Base-by-base conservation (phyloP, 192 early-diverging fungal species). In the Linnemannia schmuckeri region DNA sequence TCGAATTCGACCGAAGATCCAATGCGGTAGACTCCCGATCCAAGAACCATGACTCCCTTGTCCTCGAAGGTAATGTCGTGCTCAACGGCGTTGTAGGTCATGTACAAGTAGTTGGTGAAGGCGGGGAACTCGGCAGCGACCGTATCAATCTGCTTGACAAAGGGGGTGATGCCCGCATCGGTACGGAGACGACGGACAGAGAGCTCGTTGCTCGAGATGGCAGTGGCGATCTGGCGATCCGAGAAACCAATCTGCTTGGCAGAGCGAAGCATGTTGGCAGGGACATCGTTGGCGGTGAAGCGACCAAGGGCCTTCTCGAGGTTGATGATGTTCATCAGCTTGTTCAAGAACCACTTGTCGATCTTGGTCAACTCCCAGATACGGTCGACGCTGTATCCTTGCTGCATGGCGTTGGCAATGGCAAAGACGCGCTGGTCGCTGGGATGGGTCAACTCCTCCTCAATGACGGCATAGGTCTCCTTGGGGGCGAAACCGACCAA, bases 1-100 rank as follows among this genome's bases (percentile, higher is more conserved):
- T 98, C 97, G 88, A 99, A 99, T 88, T 98, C 97, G n/a, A 99
- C 98, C 70, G 94, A 96, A 17, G 97, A 97, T 30, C 98, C 98
- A 70, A 99, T 99, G 70, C 98, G 93, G 90, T 99, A 99, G 37
- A 99, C 98, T 70, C 98, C 98, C 10, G 97, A 98, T 27, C 98
- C 98, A 73, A 99, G 92, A 6, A 99, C 97, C 95, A 98, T 97
- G 24, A 96, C 95, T 71, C 97, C 98, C 71, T 94, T 92, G 85
- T 98, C 98, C 41, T 94, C 87, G 75, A 99, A 99, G 18, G 61
- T 76, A 24, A 99, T 95, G 80, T 99, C 98, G 75, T 98, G 90
- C 0, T 94, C 92, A 0, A 93, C 88, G 6, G 94, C 98, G 88
- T 97, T 97, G 92, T 99, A 99, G 27, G 97, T 98, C 22, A 94